A percentile compares a stretch with the other conserved stretches of the same genome.
These are phyloP conservation scores for Metschnikowia henanensis DNA, from an alignment of 805 yeast species.

Conservation along the genomic window DNA sequence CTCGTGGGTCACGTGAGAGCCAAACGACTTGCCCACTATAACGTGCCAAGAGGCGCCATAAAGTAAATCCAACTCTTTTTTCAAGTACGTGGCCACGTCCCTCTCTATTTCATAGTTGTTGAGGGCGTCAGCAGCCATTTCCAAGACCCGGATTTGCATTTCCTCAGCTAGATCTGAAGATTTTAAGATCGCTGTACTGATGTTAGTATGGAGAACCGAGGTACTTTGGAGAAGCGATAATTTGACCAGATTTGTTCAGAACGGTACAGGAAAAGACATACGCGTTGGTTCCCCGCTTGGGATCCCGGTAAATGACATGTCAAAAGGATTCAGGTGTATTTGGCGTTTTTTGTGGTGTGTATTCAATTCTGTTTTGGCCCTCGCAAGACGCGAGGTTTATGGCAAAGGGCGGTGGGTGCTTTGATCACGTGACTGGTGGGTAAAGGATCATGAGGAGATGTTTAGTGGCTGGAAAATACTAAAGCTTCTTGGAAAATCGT, in stretches of 20 bases:
- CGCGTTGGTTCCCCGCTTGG: neutral
- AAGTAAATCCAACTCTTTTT: slow-evolving; percentile 62
- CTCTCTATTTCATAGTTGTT: slow-evolving; percentile 46
- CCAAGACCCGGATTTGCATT: slow-evolving; percentile 49
- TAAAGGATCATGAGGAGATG: too few species aligned
- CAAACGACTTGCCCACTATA: slow-evolving; percentile 76
- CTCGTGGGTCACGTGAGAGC: slow-evolving; percentile 78
- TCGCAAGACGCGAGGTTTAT: neutral
- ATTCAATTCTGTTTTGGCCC: neutral
- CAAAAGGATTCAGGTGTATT: neutral
- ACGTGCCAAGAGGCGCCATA: slow-evolving; percentile 82
- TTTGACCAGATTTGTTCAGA: too few species aligned
- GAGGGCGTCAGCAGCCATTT: slow-evolving; percentile 46
- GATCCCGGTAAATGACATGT: neutral
- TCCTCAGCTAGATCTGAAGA: slow-evolving; percentile 52
- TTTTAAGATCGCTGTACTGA: slow-evolving; percentile 35
- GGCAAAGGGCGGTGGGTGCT: too few species aligned
- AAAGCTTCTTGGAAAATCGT: too few species aligned
- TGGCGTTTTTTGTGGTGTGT: neutral
- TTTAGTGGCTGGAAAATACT: too few species aligned
- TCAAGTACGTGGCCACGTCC: slow-evolving; percentile 65
- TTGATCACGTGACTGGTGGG: too few species aligned
- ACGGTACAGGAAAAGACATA: slow-evolving; percentile 1
- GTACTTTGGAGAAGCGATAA: neutral
- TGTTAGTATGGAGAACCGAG: slow-evolving; percentile 3